Base-by-base conservation (phyloP, 352 stramenopile genomes). In the Phytophthora sansomeana region DNA sequence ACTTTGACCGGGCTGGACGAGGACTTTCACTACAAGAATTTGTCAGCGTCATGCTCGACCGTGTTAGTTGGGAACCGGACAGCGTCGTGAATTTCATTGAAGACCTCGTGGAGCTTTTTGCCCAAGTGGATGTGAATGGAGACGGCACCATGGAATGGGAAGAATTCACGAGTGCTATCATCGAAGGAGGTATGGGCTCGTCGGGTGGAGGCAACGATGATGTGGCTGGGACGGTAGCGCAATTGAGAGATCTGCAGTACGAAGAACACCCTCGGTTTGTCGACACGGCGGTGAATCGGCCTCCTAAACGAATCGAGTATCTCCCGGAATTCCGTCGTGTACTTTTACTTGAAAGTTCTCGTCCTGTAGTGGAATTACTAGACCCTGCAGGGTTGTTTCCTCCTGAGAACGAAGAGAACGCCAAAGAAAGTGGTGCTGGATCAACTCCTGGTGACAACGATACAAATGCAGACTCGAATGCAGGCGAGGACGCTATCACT, bases 81-180 rank as follows among this genome's bases (percentile, higher is more conserved):
- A 92, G 59, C 36, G 83, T 83, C 35, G 68, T 92, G 14, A 52
- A 60, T 13, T 89, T 94, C 38, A 84, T 94, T 33, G 60, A 91
- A 35, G 84, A 94, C 50, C 72, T 94, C n/a, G 54, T 91, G 6
- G 86, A 94, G 63, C 71, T 94, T 1, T 94, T 92, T 32, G 77
- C 76, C 6, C 82, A 92, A 44, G 82, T 94, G 26, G 86, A 91
- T 44, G 84, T 92, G 53, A 92, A 92, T 28, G 83, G 83, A 10
- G 83, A 92, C 60, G 86, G 86, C 21, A 79, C 78, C 9, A 94
- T 92, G 86, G 81, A 89, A 49, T 94, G 86, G 86, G 86, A 94
- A 28, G 86, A 94, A 62, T 94, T 94, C 48, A 94, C 86, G 30
- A 89, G 77, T 26, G 83, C 84, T 7, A 90, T 94, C 51, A 92